Conservation (phyloP, 257 asterid genomes). For the Buddleja alternifolia region DNA sequence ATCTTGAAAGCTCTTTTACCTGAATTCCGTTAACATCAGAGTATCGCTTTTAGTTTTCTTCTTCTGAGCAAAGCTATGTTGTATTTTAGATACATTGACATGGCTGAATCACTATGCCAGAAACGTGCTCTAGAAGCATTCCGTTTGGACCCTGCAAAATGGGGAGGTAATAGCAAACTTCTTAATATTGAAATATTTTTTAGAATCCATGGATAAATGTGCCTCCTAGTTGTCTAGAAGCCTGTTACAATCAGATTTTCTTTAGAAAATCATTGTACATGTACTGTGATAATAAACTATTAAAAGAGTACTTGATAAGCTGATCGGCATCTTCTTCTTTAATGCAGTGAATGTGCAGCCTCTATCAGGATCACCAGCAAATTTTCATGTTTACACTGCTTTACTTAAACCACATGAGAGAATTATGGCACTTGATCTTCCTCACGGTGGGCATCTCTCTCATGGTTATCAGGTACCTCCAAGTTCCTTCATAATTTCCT, state of each 20-base stretch:
- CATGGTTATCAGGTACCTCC: slow-evolving; percentile 85
- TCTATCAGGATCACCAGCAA: slow-evolving; percentile 86
- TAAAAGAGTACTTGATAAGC: neutral
- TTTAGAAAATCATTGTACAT: no score
- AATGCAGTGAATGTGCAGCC: slow-evolving; percentile 88
- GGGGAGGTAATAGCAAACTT: slow-evolving; percentile 73
- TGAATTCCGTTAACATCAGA: neutral
- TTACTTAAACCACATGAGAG: slow-evolving; percentile 86
- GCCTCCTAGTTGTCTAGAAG: neutral
- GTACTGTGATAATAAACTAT: neutral
- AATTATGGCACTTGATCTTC: slow-evolving; percentile 96
- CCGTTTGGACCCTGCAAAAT: slow-evolving; percentile 86
- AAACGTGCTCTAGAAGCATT: slow-evolving; percentile 86
- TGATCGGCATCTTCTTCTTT: slow-evolving; percentile 14
- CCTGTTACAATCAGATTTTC: neutral
- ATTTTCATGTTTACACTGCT: slow-evolving; percentile 88
- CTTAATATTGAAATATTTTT: neutral
- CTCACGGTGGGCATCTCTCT: slow-evolving; percentile 96
- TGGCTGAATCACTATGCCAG: slow-evolving; percentile 91
- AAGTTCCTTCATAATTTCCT: slow-evolving; percentile 1
- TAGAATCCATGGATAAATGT: neutral
- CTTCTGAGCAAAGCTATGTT: neutral
- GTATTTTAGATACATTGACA: slow-evolving; percentile 72
- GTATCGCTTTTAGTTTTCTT: neutral
- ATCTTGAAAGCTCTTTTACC: neutral